Evolutionary conservation across 2,329 filamentous ascomycete genomes (phyloP), one percentile per base, ranked within the genome.

Genomic region (Lachnellula subtilissima): DNA sequence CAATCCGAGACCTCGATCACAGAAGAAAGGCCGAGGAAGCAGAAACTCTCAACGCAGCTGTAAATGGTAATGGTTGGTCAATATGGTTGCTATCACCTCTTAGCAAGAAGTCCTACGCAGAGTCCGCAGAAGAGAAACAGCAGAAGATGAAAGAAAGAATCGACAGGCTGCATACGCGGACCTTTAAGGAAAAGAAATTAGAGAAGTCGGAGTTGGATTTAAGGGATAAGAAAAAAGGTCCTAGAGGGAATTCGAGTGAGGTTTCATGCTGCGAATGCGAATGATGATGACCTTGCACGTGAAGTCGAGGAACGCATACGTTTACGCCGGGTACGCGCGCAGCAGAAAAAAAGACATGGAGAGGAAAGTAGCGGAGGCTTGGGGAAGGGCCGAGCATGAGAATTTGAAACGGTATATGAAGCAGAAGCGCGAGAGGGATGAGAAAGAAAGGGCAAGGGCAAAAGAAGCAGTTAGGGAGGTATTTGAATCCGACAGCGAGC

Each of bases 121-220:
- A 70, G 2, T 70, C 12, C 1, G 69, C 72, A n/a, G 67, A 71
- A 17, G 66, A 69, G 46, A 73, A 69, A 52, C 65, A 53, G 55
- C 60, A 52, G 3, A 72, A 72, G 53, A 68, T 68, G 37, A 68
- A 62, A 28, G 56, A 59, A 23, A 67, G 63, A 32, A 65, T 69
- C 56, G 65, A 71, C 61, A 67, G 70, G 48, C 64, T 56, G 46
- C 62, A 69, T 46, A 64, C 66, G 54, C 71, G 65, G 54, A 63
- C 69, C 52, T 61, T 71, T 55, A 73, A 72, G 58, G 67, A 71
- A 61, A 57, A 64, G 37, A 54, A 57, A 49, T 36, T 72, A 32
- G 54, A 52, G 17, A 15, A 28, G 28, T 63, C 62, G 52, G 55
- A 60, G 35, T 28, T 49, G 25, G 52, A 66, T 1, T 59, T 72